Evolutionary conservation across 768 basidiomycete genomes (phyloP).

Genomic region (Mycena floridula): DNA sequence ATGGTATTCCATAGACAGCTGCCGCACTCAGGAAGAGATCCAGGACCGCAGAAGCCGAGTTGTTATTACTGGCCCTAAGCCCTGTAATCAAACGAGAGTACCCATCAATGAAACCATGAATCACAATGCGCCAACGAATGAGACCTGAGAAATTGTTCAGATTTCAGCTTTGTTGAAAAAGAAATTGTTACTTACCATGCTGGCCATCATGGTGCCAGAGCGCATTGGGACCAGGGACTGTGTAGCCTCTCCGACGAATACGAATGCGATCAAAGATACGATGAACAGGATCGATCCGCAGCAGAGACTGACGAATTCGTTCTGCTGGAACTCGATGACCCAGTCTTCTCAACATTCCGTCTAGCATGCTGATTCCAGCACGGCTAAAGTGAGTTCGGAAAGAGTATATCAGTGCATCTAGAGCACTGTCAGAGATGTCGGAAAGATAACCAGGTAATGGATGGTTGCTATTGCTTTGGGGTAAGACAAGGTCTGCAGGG

Average conservation of each 20-base stretch:
- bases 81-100: constrained; percentile 16
- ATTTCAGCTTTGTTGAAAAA: neutral
- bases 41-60: constrained; percentile 25
- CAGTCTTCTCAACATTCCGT: constrained; percentile 13
- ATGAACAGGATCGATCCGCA: constrained; percentile 12
- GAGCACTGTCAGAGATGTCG: constrained; percentile 14
- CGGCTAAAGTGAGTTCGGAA: constrained; percentile 15
- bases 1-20: constrained; percentile 18
- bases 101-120: constrained; percentile 26
- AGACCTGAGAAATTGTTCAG: constrained; percentile 13
- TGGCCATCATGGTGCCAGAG: constrained; percentile 34
- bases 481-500: neutral
- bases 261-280: constrained; percentile 21
- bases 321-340: constrained; percentile 15
- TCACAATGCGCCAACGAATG: constrained; percentile 21
- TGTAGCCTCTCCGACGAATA: constrained; percentile 18
- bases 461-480: neutral
- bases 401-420: constrained; percentile 14
- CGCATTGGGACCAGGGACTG: constrained; percentile 27
- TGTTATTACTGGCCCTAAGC: constrained; percentile 25
- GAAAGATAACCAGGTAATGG: constrained; percentile 4
- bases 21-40: constrained; percentile 20
- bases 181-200: constrained; percentile 16
- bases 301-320: constrained; percentile 12
- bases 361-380: constrained; percentile 20